A percentile compares a stretch with the other conserved stretches of the same genome.
These are phyloP conservation scores for Monotropa hypopitys DNA, from an alignment of 179 eudicot species.

Conservation along the genomic window DNA sequence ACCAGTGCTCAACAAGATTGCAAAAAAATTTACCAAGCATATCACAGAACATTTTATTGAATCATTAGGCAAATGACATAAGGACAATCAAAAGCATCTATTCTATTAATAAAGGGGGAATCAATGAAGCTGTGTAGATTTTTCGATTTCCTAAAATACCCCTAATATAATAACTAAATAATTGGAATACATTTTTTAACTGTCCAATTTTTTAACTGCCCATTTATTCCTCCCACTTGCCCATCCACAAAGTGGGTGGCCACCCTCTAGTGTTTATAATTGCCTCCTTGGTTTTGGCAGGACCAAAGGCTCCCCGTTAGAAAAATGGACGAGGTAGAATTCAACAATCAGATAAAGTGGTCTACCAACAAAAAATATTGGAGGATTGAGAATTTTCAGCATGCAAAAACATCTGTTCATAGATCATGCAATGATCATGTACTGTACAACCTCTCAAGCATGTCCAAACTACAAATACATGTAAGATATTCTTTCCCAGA, in stretches of 20 bases:
- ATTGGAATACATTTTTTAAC: too few species aligned
- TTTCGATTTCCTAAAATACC: too few species aligned
- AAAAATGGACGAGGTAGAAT: background rate
- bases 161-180: too few species aligned
- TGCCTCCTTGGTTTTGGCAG: background rate
- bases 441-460: background rate
- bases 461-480: background rate
- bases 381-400: background rate
- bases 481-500: background rate
- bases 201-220: too few species aligned
- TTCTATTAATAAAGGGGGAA: too few species aligned
- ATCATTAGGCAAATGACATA: background rate
- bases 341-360: background rate
- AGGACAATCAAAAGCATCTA: background rate
- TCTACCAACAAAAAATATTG: background rate
- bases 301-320: background rate
- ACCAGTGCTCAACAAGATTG: conserved; percentile 2
- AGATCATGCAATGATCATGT: background rate
- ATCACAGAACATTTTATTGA: background rate
- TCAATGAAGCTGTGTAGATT: too few species aligned
- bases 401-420: background rate
- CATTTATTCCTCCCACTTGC: too few species aligned
- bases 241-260: too few species aligned
- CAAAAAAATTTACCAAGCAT: background rate
- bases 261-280: conserved; percentile 4